A percentile compares a stretch with the other conserved stretches of the same genome.
phyloP scores from a whole-genome alignment of 2,329 filamentous ascomycete species.

The Xylariaceae sp. region DNA sequence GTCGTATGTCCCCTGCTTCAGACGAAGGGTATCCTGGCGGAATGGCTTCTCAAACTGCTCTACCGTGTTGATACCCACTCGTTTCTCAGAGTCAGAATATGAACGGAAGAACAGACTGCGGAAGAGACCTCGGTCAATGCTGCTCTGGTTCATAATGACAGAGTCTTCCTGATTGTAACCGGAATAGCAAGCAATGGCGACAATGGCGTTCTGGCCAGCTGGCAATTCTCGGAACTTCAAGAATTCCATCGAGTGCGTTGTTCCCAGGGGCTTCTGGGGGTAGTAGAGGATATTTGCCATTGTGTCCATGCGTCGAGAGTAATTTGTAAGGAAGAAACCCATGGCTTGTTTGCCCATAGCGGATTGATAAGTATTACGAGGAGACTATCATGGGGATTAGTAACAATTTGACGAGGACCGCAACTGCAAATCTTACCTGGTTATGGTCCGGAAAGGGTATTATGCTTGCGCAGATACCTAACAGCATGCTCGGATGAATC shows the following conservation, averaged over 20 bases:
- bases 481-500: constrained; percentile 98
- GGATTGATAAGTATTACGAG: constrained; percentile 97
- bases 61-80: constrained; percentile 86
- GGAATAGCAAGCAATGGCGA: constrained; percentile 94
- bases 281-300: constrained; percentile 99
- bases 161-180: constrained; percentile 99
- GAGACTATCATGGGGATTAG: constrained; percentile 59
- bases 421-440: constrained; percentile 50
- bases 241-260: constrained; percentile 97
- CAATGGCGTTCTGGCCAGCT: constrained; percentile 96
- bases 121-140: constrained; percentile 96
- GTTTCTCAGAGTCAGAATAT: constrained; percentile 96
- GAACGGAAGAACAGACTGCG: constrained; percentile 96
- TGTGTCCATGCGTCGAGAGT: constrained; percentile 94
- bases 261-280: constrained; percentile 93
- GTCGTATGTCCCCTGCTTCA: constrained; percentile 95
- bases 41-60: constrained; percentile 96
- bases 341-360: constrained; percentile 99
- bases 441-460: constrained; percentile 99
- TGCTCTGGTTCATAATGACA: constrained; percentile 99
- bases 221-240: constrained; percentile 96
- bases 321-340: constrained; percentile 98
- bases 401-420: constrained; percentile 5
- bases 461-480: constrained; percentile 97
- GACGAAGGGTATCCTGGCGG: constrained; percentile 78